Conservation (phyloP, 1,284 basidiomycete species). For the Cystobasidiaceae sp. region DNA sequence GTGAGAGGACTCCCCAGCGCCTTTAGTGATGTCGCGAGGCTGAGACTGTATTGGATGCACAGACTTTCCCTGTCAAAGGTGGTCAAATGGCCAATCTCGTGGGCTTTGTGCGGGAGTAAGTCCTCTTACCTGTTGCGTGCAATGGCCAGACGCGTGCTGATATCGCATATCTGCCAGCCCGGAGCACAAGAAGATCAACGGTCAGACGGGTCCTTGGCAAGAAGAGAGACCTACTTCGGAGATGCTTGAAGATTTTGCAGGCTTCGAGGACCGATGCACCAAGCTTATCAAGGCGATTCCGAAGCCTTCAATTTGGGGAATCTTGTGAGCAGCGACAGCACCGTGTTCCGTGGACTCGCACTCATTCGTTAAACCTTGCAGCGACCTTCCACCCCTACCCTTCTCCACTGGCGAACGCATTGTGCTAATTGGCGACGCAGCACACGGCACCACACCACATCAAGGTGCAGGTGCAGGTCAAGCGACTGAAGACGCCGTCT, state of each 20-base stretch:
- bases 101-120: slow-evolving; percentile 39
- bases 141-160: not conserved
- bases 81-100: slow-evolving; percentile 43
- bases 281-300: slow-evolving; percentile 36
- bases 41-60: not conserved
- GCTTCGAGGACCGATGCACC: slow-evolving; percentile 35
- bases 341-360: slow-evolving; percentile 25
- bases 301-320: slow-evolving; percentile 28
- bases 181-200: slow-evolving; percentile 31
- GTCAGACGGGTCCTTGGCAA: slow-evolving; percentile 38
- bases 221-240: slow-evolving; percentile 39
- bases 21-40: not conserved
- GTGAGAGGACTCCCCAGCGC: not conserved
- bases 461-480: slow-evolving; percentile 44
- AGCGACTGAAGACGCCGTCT: slow-evolving; percentile 44
- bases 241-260: slow-evolving; percentile 41
- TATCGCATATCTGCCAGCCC: slow-evolving; percentile 20
- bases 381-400: slow-evolving; percentile 33
- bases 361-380: slow-evolving; percentile 38
- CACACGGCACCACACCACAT: slow-evolving; percentile 3
- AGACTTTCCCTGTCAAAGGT: slow-evolving; percentile 43
- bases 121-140: slow-evolving; percentile 31
- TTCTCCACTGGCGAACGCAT: slow-evolving; percentile 38
- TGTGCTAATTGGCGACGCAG: slow-evolving; percentile 43
- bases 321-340: slow-evolving; percentile 13